phyloP scores from a whole-genome alignment of 306 rosid species.

The Ormosia semicastrata region DNA sequence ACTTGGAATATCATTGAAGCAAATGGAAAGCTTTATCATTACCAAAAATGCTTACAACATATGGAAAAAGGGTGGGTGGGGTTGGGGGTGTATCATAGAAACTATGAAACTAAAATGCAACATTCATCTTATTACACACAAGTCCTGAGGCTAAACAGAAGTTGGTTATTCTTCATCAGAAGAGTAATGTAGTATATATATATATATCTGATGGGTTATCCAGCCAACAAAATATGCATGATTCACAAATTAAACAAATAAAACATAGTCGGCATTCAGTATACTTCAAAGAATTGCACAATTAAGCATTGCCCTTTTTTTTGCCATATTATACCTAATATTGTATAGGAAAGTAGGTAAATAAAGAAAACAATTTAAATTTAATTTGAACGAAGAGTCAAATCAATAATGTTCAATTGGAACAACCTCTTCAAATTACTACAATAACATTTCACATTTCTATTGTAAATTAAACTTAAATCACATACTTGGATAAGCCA shows the following conservation, averaged over 20 bases:
- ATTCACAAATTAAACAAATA: neutral
- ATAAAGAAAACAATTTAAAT: neutral
- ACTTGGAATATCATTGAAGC: slow-evolving; percentile 57
- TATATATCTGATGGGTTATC: neutral
- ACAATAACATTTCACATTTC: neutral
- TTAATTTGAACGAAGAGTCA: neutral
- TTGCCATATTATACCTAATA: neutral
- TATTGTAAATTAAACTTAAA: neutral
- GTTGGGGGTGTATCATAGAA: neutral
- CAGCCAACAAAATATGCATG: slow-evolving; percentile 12
- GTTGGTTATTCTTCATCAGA: slow-evolving; percentile 1
- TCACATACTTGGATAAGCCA: neutral
- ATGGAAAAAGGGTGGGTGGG: neutral
- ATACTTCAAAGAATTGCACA: slow-evolving; percentile 7
- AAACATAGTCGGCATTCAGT: neutral
- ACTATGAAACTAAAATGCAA: neutral
- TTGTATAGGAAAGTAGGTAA: neutral
- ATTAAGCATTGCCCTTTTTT: neutral
- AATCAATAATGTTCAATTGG: neutral
- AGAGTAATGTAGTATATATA: neutral
- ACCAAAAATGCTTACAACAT: neutral
- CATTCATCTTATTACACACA: slow-evolving; percentile 1
- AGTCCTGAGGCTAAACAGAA: neutral
- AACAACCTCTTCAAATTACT: slow-evolving; percentile 3
- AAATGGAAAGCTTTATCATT: slow-evolving; percentile 21